A percentile compares a stretch with the other conserved stretches of the same genome.
These are phyloP conservation scores for Lavandula angustifolia DNA, from an alignment of 257 asterid species.

Conservation along the genomic window DNA sequence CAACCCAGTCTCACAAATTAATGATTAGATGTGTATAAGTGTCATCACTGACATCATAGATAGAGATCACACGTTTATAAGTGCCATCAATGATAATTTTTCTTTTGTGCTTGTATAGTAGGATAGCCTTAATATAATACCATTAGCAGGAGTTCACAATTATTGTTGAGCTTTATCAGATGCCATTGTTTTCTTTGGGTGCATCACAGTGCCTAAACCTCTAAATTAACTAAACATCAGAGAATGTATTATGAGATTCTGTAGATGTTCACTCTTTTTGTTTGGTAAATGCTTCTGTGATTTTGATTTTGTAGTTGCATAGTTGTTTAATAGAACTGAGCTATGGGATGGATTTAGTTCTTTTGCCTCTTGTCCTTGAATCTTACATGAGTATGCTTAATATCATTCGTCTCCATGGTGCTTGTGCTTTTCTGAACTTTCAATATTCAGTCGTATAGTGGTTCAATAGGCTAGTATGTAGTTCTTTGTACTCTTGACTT, in stretches of 20 bases:
- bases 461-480: slow-evolving; percentile 11
- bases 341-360: slow-evolving; percentile 8
- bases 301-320: slow-evolving; percentile 9
- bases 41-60: neutral
- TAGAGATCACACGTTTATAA: slow-evolving; percentile 18
- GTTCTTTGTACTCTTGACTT: slow-evolving; percentile 17
- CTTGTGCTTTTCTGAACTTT: slow-evolving; percentile 16
- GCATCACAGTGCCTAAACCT: slow-evolving; percentile 17
- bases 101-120: neutral
- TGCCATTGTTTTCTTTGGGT: neutral
- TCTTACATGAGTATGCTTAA: slow-evolving; percentile 6
- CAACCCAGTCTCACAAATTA: neutral
- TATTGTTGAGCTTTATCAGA: neutral
- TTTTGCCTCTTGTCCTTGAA: slow-evolving; percentile 1
- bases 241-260: neutral
- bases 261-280: neutral
- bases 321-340: slow-evolving; percentile 22
- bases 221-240: slow-evolving; percentile 9
- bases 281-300: slow-evolving; percentile 13
- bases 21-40: slow-evolving; percentile 21
- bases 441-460: slow-evolving; percentile 16
- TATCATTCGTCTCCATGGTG: slow-evolving; percentile 11
- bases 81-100: slow-evolving; percentile 1
- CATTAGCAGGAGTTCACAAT: neutral
- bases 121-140: slow-evolving; percentile 8